These are phyloP conservation scores for Primulina huaijiensis DNA, from an alignment of 257 asterid genomes.

Conservation along the genomic window DNA sequence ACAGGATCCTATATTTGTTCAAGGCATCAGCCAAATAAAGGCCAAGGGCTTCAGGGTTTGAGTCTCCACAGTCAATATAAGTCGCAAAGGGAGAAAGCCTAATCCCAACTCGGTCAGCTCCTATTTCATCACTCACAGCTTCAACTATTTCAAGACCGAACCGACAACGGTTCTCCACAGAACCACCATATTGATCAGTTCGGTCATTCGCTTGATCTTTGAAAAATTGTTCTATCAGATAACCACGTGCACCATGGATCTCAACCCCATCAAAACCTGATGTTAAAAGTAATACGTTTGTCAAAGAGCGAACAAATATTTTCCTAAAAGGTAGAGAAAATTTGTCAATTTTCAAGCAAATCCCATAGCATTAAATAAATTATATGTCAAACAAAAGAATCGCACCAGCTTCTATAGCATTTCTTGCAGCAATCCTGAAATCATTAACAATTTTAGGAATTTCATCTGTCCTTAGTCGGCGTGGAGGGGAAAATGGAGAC, in stretches of 20 bases:
- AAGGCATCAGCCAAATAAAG: constrained; percentile 52
- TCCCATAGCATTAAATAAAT: neutral
- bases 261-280: constrained; percentile 79
- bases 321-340: neutral
- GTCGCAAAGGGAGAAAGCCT: constrained; percentile 62
- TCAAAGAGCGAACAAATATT: neutral
- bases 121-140: constrained; percentile 44
- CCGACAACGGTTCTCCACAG: constrained; percentile 62
- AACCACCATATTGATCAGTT: constrained; percentile 67
- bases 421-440: constrained; percentile 70
- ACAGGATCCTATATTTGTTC: constrained; percentile 42
- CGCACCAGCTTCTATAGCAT: constrained; percentile 77
- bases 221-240: constrained; percentile 61
- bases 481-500: constrained; percentile 52
- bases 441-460: constrained; percentile 57
- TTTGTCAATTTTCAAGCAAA: neutral
- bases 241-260: constrained; percentile 75
- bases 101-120: constrained; percentile 59
- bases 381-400: neutral
- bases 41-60: constrained; percentile 58
- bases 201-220: constrained; percentile 67
- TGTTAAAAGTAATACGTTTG: neutral
- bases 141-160: constrained; percentile 55
- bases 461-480: constrained; percentile 53
- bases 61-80: constrained; percentile 43